Percentiles rank a stretch among this genome's conserved stretches.
These are phyloP conservation scores for Rhodotorula kratochvilovae DNA, from an alignment of 768 basidiomycete species.

Conservation along the genomic window DNA sequence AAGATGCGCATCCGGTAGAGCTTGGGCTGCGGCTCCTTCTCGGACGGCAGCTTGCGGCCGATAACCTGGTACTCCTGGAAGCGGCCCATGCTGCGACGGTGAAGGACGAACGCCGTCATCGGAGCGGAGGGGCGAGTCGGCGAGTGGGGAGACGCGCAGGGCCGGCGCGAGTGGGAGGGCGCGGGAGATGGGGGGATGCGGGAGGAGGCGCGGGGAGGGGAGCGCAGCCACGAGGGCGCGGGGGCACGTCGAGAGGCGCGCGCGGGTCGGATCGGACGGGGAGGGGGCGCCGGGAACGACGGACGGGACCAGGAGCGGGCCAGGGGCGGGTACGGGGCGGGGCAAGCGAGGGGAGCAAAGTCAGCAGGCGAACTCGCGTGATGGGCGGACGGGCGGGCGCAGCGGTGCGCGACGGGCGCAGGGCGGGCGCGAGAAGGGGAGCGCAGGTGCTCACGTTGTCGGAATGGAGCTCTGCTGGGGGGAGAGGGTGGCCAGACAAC, in stretches of 20 bases:
- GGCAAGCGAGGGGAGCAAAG: neutral
- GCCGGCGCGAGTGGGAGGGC: no score
- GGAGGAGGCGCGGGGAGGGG: neutral
- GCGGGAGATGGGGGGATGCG: neutral
- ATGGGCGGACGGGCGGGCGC: neutral
- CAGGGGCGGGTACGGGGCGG: neutral
- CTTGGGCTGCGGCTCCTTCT: constrained; percentile 87
- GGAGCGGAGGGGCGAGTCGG: neutral
- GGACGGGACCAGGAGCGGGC: neutral
- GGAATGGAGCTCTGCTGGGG: neutral
- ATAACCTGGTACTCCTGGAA: constrained; percentile 88
- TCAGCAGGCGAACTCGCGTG: neutral
- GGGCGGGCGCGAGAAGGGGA: constrained; percentile 36
- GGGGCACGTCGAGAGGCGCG: no score
- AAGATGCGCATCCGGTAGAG: constrained; percentile 99
- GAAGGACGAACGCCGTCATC: no score
- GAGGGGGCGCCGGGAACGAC: no score
- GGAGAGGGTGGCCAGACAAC: constrained; percentile 1
- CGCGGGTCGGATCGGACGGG: no score
- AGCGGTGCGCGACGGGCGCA: neutral
- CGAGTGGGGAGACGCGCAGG: neutral
- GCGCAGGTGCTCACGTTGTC: constrained; percentile 27
- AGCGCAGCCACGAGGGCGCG: no score
- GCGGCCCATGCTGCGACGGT: constrained; percentile 50
- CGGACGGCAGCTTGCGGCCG: constrained; percentile 93